A percentile compares a stretch with the other conserved stretches of the same genome.
These are phyloP conservation scores for Heliosperma pusillum DNA, from an alignment of 148 eudicot genomes.

Conservation along the genomic window DNA sequence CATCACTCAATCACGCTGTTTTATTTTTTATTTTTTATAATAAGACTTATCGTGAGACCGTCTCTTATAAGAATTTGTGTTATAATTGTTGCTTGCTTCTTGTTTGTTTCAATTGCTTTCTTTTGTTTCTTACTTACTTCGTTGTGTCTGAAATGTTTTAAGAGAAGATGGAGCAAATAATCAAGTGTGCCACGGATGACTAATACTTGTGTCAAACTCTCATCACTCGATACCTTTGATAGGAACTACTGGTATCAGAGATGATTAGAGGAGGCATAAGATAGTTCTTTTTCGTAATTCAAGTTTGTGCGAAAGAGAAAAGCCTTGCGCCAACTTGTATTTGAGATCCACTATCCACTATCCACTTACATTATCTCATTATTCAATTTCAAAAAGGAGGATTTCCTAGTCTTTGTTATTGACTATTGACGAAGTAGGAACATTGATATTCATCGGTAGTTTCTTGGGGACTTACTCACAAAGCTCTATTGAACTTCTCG, in stretches of 20 bases:
- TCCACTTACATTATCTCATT: background rate
- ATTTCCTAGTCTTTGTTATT: background rate
- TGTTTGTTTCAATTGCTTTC: background rate
- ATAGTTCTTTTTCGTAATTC: background rate
- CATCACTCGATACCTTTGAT: background rate
- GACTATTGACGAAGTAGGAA: no score
- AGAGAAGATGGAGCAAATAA: background rate
- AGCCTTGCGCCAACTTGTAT: background rate
- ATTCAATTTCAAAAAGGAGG: background rate
- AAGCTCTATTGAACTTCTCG: background rate
- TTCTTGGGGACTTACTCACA: background rate
- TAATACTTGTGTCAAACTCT: no score
- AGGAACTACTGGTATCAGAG: background rate
- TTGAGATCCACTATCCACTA: background rate
- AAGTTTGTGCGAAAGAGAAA: background rate
- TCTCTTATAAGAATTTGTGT: no score
- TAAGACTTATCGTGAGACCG: no score
- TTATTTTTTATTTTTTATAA: no score
- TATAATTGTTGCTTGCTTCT: background rate
- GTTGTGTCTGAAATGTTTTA: background rate
- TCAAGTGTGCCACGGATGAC: background rate
- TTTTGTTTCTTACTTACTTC: background rate
- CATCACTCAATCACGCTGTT: no score
- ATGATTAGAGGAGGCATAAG: background rate
- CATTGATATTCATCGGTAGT: no score